phyloP scores from a whole-genome alignment of 1,139 yeast species.

The Yamadazyma aaseri region DNA sequence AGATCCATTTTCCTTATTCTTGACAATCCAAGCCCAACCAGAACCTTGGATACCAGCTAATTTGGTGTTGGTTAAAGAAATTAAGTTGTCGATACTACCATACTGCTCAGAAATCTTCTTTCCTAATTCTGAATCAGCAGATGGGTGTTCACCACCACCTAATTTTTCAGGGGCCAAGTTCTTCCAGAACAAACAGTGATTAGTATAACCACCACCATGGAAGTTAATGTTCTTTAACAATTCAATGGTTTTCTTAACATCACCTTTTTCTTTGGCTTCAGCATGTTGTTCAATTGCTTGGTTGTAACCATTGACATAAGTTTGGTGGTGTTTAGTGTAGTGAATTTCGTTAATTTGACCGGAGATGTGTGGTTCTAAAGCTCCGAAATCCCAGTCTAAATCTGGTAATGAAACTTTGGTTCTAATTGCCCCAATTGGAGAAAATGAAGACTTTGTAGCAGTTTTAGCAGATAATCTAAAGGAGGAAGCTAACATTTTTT shows the following conservation, averaged over 20 bases:
- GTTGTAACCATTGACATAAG: conserved; percentile 43
- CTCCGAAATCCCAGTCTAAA: conserved; percentile 41
- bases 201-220: conserved; percentile 47
- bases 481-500: not conserved
- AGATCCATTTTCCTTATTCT: conserved; percentile 40
- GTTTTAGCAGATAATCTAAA: conserved; percentile 4
- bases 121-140: conserved; percentile 30
- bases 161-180: conserved; percentile 40
- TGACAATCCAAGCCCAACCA: conserved; percentile 50
- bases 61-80: conserved; percentile 35
- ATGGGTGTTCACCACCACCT: conserved; percentile 43
- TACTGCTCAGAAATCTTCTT: conserved; percentile 36
- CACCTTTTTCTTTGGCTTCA: conserved; percentile 36
- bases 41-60: conserved; percentile 49
- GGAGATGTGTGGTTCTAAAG: conserved; percentile 44
- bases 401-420: conserved; percentile 34
- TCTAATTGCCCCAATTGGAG: conserved; percentile 15
- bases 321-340: conserved; percentile 43
- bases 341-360: conserved; percentile 42
- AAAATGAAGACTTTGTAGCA: conserved; percentile 5
- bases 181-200: conserved; percentile 46
- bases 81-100: conserved; percentile 42
- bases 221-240: conserved; percentile 41
- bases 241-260: conserved; percentile 35
- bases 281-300: conserved; percentile 37